Evolutionary conservation across 2,329 filamentous ascomycete species (phyloP).

Genomic region (Aureobasidium sp.): DNA sequence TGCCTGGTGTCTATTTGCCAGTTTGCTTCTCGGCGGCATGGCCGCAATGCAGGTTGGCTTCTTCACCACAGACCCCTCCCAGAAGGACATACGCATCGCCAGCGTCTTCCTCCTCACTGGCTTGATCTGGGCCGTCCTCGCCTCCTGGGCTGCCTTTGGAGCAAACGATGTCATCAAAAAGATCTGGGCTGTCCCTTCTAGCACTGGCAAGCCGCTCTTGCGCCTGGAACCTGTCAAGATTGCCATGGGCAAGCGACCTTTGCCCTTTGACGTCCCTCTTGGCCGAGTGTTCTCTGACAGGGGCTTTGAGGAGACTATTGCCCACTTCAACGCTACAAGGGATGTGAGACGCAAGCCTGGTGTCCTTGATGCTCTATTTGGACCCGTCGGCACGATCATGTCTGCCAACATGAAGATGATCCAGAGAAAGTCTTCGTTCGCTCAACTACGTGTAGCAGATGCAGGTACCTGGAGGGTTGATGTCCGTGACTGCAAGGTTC

Average conservation of each 20-base stretch:
- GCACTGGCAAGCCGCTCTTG: neutral
- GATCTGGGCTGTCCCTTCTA: neutral
- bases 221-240: conserved; percentile 1
- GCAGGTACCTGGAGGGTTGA: neutral
- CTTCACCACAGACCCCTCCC: neutral
- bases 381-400: neutral
- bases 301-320: neutral
- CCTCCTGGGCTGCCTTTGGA: neutral
- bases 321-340: neutral
- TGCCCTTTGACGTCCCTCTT: conserved; percentile 4
- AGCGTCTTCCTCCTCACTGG: neutral
- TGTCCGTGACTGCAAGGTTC: conserved; percentile 1
- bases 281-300: neutral
- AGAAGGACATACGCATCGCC: neutral
- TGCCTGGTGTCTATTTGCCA: neutral
- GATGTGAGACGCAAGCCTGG: neutral
- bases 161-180: neutral
- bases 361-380: neutral
- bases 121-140: neutral
- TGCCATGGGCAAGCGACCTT: neutral
- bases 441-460: neutral
- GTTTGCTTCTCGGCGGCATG: neutral
- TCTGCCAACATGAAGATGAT: conserved; percentile 8
- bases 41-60: neutral
- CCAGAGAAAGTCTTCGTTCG: conserved; percentile 2